Base-by-base conservation (phyloP, 352 stramenopile genomes). In the Globisporangium irregulare region DNA sequence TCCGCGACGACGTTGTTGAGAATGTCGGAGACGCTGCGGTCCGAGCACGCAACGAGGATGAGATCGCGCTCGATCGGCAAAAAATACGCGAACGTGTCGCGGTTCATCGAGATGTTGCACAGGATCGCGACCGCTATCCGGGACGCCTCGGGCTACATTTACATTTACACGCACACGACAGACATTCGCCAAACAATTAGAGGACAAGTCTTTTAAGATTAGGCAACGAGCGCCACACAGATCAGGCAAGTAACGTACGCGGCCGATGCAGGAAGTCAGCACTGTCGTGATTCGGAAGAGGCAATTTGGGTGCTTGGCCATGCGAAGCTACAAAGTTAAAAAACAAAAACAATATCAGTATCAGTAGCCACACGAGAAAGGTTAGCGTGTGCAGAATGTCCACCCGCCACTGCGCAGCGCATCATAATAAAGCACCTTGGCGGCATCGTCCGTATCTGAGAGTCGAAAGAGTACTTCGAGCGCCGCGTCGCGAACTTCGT, bases 1-100 rank as follows among this genome's bases (percentile, higher is more conserved):
- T 94, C 85, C 5, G 82, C 84, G 29, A 92, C 78, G 55, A 94
- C 77, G 70, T 92, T 94, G 63, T 84, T 91, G 53, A 94, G 79
- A 63, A 94, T 87, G 53, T 92, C 84, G 18, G 84, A 81, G 18
- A 94, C 84, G 57, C 85, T 94, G 34, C 80, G 75, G 62, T 94
- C 87, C 20, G 84, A 91, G 59, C 82, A 92, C 9, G 84, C 81
- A 2, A 91, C 79, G 6, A 92, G 72, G 48, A 91, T 76, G 60
- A 94, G 74, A 51, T 91, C 84, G 41, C 84, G 88, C 66, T 94
- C 87, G 60, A 94, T 82, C n/a, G 84, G 67, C 51, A 94, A 34
- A 64, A 93, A 94, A 71, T 88, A 91, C 69, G 82, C 73, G 54
- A 92, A 91, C 65, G 87, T 91, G 10, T 74, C 70, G 51, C 83